Conservation (phyloP, 176 grass and related monocot genomes). For the Avena sativa region DNA sequence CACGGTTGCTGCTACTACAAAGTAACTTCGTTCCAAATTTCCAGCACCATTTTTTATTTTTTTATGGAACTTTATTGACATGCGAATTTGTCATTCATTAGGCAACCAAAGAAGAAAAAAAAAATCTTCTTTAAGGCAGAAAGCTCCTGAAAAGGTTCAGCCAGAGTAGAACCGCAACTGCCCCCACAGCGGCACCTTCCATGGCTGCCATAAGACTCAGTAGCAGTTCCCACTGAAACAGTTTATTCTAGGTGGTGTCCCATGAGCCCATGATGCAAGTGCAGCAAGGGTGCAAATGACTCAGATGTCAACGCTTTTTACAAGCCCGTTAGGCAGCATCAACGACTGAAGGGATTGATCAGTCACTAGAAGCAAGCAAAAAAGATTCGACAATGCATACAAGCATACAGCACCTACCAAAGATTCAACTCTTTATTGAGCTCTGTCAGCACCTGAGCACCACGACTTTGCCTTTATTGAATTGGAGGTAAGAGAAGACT, state of each 20-base stretch:
- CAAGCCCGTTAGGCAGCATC: neutral
- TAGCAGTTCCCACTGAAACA: neutral
- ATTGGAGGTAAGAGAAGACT: neutral
- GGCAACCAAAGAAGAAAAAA: neutral
- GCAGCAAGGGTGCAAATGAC: neutral
- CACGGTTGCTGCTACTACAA: neutral
- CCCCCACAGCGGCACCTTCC: neutral
- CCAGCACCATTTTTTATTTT: neutral
- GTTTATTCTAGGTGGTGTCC: neutral
- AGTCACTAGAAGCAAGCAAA: neutral
- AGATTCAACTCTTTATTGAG: conserved; percentile 36
- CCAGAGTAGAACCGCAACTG: neutral
- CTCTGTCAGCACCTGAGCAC: conserved; percentile 10
- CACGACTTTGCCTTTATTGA: neutral
- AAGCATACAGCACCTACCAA: neutral
- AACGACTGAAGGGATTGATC: neutral
- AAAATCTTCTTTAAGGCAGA: neutral
- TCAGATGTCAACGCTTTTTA: neutral
- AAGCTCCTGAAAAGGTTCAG: neutral
- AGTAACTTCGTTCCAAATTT: neutral
- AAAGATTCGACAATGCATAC: neutral
- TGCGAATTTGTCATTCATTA: neutral
- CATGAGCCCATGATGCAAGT: neutral
- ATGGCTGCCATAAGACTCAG: neutral
- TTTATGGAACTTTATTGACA: neutral